phyloP scores from a whole-genome alignment of 2,329 filamentous ascomycete genomes.

The Cytospora leucostoma region DNA sequence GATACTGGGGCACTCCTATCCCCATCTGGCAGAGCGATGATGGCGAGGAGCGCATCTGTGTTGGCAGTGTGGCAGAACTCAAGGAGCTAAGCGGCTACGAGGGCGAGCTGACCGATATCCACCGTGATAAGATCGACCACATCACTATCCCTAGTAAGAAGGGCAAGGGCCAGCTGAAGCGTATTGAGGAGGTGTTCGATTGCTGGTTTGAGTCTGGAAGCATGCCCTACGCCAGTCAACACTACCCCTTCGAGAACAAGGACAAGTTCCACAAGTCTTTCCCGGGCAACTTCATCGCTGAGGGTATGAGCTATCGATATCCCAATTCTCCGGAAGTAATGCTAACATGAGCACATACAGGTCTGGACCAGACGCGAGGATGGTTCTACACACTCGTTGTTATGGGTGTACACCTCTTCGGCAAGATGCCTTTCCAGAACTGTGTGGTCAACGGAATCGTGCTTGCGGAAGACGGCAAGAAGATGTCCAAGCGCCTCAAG shows the following conservation, averaged over 20 bases:
- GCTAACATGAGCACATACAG: constrained; percentile 11
- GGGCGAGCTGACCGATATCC: constrained; percentile 81
- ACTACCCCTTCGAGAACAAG: constrained; percentile 90
- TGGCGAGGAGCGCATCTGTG: constrained; percentile 79
- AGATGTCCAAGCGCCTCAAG: constrained; percentile 97
- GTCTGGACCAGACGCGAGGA: constrained; percentile 84
- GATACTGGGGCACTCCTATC: constrained; percentile 94
- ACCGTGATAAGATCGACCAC: constrained; percentile 89
- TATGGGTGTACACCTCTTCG: constrained; percentile 84
- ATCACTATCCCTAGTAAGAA: constrained; percentile 91
- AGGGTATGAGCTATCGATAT: constrained; percentile 52
- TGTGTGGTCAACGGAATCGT: constrained; percentile 97
- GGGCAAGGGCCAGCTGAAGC: constrained; percentile 79
- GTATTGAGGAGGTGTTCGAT: constrained; percentile 89
- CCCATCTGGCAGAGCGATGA: constrained; percentile 93
- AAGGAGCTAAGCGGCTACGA: constrained; percentile 83
- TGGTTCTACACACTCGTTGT: constrained; percentile 97
- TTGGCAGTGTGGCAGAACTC: constrained; percentile 83
- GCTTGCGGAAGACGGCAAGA: constrained; percentile 91
- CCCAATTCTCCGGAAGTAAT: neutral
- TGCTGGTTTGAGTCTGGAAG: constrained; percentile 97
- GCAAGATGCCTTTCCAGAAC: constrained; percentile 85
- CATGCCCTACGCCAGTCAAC: constrained; percentile 90
- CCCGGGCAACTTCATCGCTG: constrained; percentile 92
- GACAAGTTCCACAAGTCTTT: constrained; percentile 79